phyloP scores from a whole-genome alignment of 2,329 filamentous ascomycete species.

The Leptographium radiaticola region DNA sequence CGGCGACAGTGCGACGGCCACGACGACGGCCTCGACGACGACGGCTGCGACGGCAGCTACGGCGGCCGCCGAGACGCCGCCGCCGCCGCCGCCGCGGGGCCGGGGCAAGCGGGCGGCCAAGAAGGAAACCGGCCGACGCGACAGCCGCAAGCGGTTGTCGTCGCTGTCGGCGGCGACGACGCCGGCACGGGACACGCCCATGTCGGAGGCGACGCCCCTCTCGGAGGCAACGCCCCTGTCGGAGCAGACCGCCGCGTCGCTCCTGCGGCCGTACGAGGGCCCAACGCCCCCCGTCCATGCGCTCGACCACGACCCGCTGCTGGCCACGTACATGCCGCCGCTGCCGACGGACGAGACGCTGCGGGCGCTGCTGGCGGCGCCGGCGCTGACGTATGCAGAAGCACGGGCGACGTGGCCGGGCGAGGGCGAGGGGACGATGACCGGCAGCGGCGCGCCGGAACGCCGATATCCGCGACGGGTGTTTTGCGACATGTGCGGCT shows the following conservation, averaged over 20 bases:
- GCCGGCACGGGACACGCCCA: slow-evolving; percentile 21
- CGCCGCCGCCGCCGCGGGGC: not conserved
- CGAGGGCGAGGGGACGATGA: not conserved
- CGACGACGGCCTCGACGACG: not conserved
- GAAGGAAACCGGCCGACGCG: slow-evolving; percentile 1
- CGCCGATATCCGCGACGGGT: slow-evolving; percentile 43
- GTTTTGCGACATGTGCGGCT: slow-evolving; percentile 72
- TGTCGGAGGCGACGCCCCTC: slow-evolving; percentile 22
- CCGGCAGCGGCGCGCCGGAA: slow-evolving; percentile 24
- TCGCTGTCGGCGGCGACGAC: not conserved
- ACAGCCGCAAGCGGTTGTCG: not conserved
- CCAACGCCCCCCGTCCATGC: slow-evolving; percentile 26
- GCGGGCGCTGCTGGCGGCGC: slow-evolving; percentile 46
- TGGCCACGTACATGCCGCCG: slow-evolving; percentile 43
- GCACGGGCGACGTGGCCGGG: slow-evolving; percentile 8
- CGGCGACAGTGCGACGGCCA: not conserved
- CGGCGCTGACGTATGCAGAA: slow-evolving; percentile 58
- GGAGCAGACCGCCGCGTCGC: slow-evolving; percentile 11
- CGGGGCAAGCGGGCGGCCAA: not conserved
- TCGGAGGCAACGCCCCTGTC: not conserved
- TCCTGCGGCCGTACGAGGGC: slow-evolving; percentile 22
- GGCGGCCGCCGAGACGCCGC: not conserved
- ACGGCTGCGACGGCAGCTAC: not conserved
- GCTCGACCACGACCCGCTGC: slow-evolving; percentile 42
- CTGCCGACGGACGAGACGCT: slow-evolving; percentile 49